These are phyloP conservation scores for Candida nanaspora DNA, from an alignment of 805 yeast genomes.

Conservation along the genomic window DNA sequence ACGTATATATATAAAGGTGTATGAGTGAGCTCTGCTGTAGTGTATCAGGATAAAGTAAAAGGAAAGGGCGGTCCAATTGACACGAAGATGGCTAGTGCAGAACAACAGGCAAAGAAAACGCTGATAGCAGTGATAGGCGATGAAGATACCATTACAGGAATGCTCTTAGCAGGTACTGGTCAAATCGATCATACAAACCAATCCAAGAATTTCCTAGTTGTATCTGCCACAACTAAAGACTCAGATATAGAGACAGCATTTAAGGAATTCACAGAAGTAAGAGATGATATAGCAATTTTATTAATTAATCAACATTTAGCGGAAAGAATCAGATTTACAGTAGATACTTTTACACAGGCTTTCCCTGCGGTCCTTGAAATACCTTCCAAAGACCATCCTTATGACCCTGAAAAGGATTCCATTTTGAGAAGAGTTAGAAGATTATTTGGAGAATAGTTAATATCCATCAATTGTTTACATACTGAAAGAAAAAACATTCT, in stretches of 20 bases:
- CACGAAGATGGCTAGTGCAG: slow-evolving; percentile 10
- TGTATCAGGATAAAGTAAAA: too few species aligned
- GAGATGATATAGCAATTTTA: slow-evolving; percentile 89
- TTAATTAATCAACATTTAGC: slow-evolving; percentile 94
- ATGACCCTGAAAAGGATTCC: slow-evolving; percentile 97
- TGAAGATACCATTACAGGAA: slow-evolving; percentile 95
- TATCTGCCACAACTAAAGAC: slow-evolving; percentile 69
- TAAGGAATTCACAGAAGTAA: slow-evolving; percentile 58
- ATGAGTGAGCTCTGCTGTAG: too few species aligned
- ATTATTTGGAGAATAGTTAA: slow-evolving; percentile 75
- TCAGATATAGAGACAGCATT: slow-evolving; percentile 74
- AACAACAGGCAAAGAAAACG: slow-evolving; percentile 48
- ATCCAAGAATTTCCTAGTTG: slow-evolving; percentile 72
- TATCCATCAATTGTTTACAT: not conserved
- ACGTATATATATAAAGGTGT: too few species aligned
- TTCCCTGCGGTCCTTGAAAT: slow-evolving; percentile 96
- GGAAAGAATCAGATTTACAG: slow-evolving; percentile 73
- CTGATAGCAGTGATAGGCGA: slow-evolving; percentile 94
- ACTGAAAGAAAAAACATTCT: not conserved
- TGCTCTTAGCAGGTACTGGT: slow-evolving; percentile 92
- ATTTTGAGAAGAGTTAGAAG: slow-evolving; percentile 91
- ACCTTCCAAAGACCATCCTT: slow-evolving; percentile 97
- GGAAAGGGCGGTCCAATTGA: not conserved
- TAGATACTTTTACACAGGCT: slow-evolving; percentile 81
- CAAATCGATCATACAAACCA: slow-evolving; percentile 60